These are phyloP conservation scores for Fusarium drepaniforme DNA, from an alignment of 2,329 filamentous ascomycete genomes.

Conservation along the genomic window DNA sequence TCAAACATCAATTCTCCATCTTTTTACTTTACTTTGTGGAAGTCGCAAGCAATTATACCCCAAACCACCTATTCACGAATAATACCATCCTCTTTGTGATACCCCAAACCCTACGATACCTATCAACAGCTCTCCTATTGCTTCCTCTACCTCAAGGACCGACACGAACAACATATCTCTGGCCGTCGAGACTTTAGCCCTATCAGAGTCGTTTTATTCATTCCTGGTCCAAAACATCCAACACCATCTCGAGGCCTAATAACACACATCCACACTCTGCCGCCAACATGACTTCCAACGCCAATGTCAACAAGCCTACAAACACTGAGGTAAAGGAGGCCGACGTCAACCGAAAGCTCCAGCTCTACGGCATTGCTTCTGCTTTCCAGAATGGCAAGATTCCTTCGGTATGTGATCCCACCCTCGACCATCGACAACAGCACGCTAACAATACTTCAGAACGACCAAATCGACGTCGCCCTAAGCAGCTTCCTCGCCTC, in stretches of 20 bases:
- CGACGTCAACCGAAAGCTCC: constrained; percentile 93
- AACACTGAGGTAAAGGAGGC: constrained; percentile 82
- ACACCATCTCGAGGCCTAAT: constrained; percentile 28
- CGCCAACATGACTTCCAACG: constrained; percentile 52
- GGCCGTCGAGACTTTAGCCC: constrained; percentile 1
- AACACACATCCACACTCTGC: constrained; percentile 23
- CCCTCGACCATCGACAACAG: no score
- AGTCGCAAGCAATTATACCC: constrained; percentile 33
- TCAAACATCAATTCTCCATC: constrained; percentile 14
- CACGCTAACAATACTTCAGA: constrained; percentile 62
- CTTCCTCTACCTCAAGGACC: constrained; percentile 9
- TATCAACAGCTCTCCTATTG: constrained; percentile 29
- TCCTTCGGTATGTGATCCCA: constrained; percentile 75
- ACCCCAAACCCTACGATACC: constrained; percentile 43
- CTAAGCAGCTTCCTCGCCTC: constrained; percentile 88
- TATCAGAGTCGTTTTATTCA: constrained; percentile 11
- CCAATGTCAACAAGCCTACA: constrained; percentile 78
- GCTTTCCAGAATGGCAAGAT: constrained; percentile 92
- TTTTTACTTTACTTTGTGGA: constrained; percentile 14
- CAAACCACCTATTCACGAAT: constrained; percentile 16
- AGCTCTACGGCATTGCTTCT: constrained; percentile 89
- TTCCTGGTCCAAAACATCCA: constrained; percentile 9
- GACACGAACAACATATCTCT: constrained; percentile 10
- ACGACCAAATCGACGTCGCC: constrained; percentile 95
- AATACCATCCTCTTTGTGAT: constrained; percentile 46